Base-by-base conservation (phyloP, 1,284 basidiomycete species). In the Gomphus bonarii region DNA sequence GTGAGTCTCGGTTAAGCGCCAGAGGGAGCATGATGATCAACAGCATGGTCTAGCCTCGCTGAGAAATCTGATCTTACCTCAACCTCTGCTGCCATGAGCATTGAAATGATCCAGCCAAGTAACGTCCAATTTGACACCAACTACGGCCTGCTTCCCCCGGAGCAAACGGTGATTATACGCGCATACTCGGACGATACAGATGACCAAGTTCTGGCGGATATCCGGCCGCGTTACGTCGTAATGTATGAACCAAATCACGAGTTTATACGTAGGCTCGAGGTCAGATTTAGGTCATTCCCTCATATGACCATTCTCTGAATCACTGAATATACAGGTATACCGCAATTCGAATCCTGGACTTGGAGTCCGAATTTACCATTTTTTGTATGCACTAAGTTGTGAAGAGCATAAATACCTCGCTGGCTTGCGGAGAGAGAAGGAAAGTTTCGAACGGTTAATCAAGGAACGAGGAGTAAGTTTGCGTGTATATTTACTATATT, bases 381-480 rank as follows among this genome's bases (percentile, higher is more conserved):
- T 98, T 83, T 77, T 93, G 18, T 98, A 98, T 70, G 81, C 84
- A 52, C 84, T 91, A 64, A 95, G 91, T 49, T 91, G 90, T 61
- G 97, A 99, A 68, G 95, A 99, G 66, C 93, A 97, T 68, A 88
- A 91, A 65, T 99, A 97, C 69, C 78, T 99, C 25, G 88, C 89
- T 36, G 87, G 85, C 1, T 81, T 97, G 52, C 75, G 93, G 50
- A 81, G 86, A 60, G 95, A 99, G 72, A 97, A 97, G 67, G 91
- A 97, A 59, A 84, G 94, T 0, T 99, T 99, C 67, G 91, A 97
- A 70, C 78, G 85, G 58, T 73, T 99, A 28, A 98, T 99, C 67
- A 88, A 85, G 63, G 95, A 98, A 70, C 83, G 91, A 55, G 90
- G 85, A 46, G 94, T 94, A 63, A 65, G 89, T 78, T 30, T 36